Conservation (phyloP, 2,329 filamentous ascomycete genomes). For the Sordariomycetes sp. region DNA sequence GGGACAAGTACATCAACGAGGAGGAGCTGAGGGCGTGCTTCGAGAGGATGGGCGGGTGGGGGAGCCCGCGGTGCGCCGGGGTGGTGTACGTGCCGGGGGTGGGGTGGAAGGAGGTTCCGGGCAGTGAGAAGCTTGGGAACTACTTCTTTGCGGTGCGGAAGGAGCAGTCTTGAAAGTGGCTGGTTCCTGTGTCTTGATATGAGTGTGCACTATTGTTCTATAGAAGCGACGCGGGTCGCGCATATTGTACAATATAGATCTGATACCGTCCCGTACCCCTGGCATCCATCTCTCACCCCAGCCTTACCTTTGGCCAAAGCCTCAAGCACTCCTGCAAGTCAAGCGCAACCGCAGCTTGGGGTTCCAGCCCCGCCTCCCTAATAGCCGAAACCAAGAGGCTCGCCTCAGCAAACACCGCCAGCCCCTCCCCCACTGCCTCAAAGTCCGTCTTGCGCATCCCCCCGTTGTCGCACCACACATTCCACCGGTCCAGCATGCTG, state of each 20-base stretch:
- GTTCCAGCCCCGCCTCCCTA: conserved; percentile 26
- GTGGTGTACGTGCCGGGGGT: conserved; percentile 83
- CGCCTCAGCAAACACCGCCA: conserved; percentile 30
- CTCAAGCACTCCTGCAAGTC: conserved; percentile 41
- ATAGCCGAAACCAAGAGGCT: conserved; percentile 33
- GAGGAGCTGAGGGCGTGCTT: conserved; percentile 55
- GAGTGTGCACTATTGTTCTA: background rate
- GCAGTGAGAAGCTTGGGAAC: conserved; percentile 80
- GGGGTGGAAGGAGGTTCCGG: conserved; percentile 74
- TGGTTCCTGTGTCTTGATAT: background rate
- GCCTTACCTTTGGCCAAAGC: conserved; percentile 37
- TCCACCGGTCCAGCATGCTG: conserved; percentile 35
- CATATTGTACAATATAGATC: background rate
- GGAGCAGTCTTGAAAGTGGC: conserved; percentile 8
- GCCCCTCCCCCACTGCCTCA: conserved; percentile 21
- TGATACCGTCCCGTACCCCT: background rate
- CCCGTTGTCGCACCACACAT: conserved; percentile 38
- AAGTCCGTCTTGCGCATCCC: conserved; percentile 36
- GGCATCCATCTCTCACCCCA: conserved; percentile 23
- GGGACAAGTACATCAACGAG: conserved; percentile 90
- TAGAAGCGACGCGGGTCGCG: too few relatives aligned
- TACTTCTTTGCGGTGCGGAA: conserved; percentile 83
- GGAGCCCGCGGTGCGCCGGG: conserved; percentile 52
- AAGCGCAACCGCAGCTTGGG: conserved; percentile 32
- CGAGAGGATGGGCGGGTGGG: conserved; percentile 41